These are phyloP conservation scores for Phytophthora multivora DNA, from an alignment of 352 stramenopile species.

Conservation along the genomic window DNA sequence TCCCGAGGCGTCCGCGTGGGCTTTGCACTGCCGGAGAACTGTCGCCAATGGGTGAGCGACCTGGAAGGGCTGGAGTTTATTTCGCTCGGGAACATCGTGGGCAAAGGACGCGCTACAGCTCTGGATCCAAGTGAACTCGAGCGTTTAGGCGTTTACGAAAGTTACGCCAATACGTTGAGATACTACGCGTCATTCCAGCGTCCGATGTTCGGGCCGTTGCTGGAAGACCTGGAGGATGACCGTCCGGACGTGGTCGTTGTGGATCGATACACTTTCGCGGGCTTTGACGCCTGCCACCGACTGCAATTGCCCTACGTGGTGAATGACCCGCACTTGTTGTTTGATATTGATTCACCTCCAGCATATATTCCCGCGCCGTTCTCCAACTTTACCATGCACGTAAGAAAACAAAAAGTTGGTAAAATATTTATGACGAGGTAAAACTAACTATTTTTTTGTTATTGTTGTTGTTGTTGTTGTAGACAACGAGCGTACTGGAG, in stretches of 20 bases:
- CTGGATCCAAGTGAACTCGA: conserved; percentile 41
- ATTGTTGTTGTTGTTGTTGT: conserved; percentile 2
- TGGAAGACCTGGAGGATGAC: conserved; percentile 70
- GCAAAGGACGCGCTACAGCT: conserved; percentile 38
- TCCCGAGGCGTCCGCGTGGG: conserved; percentile 76
- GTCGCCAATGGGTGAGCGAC: conserved; percentile 77
- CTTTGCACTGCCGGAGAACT: conserved; percentile 84
- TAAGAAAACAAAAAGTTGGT: conserved; percentile 29
- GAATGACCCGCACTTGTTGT: conserved; percentile 78
- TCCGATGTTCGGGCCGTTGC: conserved; percentile 67
- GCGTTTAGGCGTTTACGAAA: conserved; percentile 58
- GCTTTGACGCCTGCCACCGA: conserved; percentile 67
- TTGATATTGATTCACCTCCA: conserved; percentile 87
- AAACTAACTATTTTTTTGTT: conserved; percentile 17
- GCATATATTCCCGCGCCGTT: conserved; percentile 83
- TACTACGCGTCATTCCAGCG: conserved; percentile 83
- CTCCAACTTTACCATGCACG: conserved; percentile 82
- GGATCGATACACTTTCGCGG: conserved; percentile 85
- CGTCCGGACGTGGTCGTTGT: conserved; percentile 71
- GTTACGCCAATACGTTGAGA: conserved; percentile 64
- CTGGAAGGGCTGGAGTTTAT: conserved; percentile 82
- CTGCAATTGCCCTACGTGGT: conserved; percentile 79
- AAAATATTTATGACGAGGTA: neutral
- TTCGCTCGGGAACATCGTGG: conserved; percentile 65
- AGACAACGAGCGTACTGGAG: conserved; percentile 77